Evolutionary conservation across 495 filamentous ascomycete genomes (phyloP).

Genomic region (Parmelia sp.): DNA sequence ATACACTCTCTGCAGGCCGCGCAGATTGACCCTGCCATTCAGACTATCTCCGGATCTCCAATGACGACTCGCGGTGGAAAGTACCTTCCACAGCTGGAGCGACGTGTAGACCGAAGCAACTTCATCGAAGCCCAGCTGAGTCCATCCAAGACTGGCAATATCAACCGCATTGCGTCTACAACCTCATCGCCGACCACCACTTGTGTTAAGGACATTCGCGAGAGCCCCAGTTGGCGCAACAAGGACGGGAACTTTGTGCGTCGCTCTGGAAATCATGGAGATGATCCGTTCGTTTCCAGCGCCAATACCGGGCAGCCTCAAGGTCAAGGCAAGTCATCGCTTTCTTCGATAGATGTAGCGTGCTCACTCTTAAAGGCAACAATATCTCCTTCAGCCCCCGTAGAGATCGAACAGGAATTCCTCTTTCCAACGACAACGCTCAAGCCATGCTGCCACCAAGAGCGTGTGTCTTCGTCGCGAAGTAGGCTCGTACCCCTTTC

Average conservation of each 20-base stretch:
- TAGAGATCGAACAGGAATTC: constrained; percentile 24
- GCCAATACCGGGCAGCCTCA: constrained; percentile 4
- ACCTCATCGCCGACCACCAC: constrained; percentile 11
- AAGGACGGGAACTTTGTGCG: constrained; percentile 13
- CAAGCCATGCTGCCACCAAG: constrained; percentile 49
- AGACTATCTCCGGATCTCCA: constrained; percentile 25
- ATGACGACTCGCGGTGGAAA: constrained; percentile 12
- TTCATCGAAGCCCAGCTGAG: constrained; percentile 10
- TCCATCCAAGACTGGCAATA: constrained; percentile 9
- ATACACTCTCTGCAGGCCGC: constrained; percentile 20
- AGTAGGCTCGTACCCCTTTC: constrained; percentile 40
- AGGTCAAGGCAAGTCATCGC: constrained; percentile 7
- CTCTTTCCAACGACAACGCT: constrained; percentile 43
- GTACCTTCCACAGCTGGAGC: constrained; percentile 10
- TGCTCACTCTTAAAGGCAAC: neutral
- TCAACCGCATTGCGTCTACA: constrained; percentile 2
- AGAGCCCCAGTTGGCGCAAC: constrained; percentile 20
- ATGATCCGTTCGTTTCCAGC: constrained; percentile 24
- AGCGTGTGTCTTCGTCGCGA: constrained; percentile 59
- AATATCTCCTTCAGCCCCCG: constrained; percentile 13
- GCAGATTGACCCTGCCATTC: constrained; percentile 20
- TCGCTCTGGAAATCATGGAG: constrained; percentile 7
- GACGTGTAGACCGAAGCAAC: constrained; percentile 5
- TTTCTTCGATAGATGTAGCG: neutral
- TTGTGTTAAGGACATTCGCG: constrained; percentile 15